A percentile compares a stretch with the other conserved stretches of the same genome.
Evolutionary conservation across 768 basidiomycete genomes (phyloP).

Genomic region (Coprinopsis marcescibilis): DNA sequence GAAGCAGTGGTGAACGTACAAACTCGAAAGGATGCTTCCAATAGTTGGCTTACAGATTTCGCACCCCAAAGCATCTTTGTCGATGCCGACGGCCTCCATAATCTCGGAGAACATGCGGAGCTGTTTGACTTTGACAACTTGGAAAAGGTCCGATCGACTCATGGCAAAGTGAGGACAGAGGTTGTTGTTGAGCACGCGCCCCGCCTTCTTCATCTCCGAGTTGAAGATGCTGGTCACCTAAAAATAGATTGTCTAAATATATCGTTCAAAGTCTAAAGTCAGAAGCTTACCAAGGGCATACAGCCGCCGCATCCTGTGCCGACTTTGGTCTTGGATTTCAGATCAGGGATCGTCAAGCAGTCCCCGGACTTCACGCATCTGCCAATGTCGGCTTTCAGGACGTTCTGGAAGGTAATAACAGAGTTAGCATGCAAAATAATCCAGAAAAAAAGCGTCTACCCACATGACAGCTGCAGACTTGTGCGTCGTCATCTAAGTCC

Average conservation of each 20-base stretch:
- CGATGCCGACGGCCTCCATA: constrained; percentile 43
- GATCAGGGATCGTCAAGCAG: constrained; percentile 38
- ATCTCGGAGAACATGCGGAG: constrained; percentile 51
- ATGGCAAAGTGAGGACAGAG: constrained; percentile 63
- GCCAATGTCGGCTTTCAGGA: constrained; percentile 52
- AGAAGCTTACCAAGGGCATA: constrained; percentile 46
- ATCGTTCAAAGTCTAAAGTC: too few species aligned
- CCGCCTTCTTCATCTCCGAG: constrained; percentile 63
- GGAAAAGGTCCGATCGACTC: constrained; percentile 63
- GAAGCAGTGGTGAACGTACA: constrained; percentile 18
- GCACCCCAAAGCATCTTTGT: constrained; percentile 52
- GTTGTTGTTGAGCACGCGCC: constrained; percentile 49
- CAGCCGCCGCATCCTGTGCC: constrained; percentile 75
- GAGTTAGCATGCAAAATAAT: neutral
- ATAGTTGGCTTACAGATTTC: constrained; percentile 71
- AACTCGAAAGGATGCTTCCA: constrained; percentile 43
- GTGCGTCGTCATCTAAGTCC: constrained; percentile 66
- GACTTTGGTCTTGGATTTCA: constrained; percentile 64
- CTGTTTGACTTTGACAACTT: constrained; percentile 57
- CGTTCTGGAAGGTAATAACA: constrained; percentile 37
- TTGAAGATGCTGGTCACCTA: constrained; percentile 33
- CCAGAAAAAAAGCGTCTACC: constrained; percentile 11
- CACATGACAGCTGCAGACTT: constrained; percentile 67
- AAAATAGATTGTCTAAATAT: neutral
- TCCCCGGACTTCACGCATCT: constrained; percentile 46